Conservation (phyloP, 495 filamentous ascomycete species). For the Xylona heveae region DNA sequence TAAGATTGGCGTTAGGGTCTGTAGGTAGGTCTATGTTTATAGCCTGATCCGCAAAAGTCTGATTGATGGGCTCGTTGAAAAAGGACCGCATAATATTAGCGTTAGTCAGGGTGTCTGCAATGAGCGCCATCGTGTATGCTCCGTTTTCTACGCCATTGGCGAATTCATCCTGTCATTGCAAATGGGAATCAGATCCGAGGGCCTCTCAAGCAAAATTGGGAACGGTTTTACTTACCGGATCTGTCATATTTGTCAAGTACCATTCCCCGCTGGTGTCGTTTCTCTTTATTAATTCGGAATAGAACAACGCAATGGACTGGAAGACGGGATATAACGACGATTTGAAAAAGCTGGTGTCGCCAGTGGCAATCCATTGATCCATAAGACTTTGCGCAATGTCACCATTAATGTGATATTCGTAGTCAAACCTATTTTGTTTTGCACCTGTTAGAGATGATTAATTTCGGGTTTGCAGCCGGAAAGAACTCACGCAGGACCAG, state of each 20-base stretch:
- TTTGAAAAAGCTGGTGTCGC: conserved; percentile 31
- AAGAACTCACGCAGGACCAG: no score
- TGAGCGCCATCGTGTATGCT: conserved; percentile 50
- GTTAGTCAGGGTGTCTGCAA: conserved; percentile 30
- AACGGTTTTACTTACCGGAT: conserved; percentile 29
- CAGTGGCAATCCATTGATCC: conserved; percentile 38
- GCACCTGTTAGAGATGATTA: no score
- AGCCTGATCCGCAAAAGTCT: conserved; percentile 30
- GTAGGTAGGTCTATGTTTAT: conserved; percentile 29
- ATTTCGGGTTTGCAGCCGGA: no score
- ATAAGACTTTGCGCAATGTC: conserved; percentile 44
- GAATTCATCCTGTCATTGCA: conserved; percentile 35
- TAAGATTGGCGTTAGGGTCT: conserved; percentile 32
- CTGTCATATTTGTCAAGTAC: conserved; percentile 46
- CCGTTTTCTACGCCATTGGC: conserved; percentile 51
- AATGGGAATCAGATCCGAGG: not conserved
- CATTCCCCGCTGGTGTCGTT: conserved; percentile 28
- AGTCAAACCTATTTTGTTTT: conserved; percentile 50
- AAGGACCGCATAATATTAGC: conserved; percentile 34
- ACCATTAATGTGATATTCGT: conserved; percentile 47
- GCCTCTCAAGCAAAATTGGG: conserved; percentile 1
- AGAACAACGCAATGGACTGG: conserved; percentile 34
- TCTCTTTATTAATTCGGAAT: conserved; percentile 27
- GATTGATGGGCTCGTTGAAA: conserved; percentile 28
- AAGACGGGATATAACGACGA: conserved; percentile 33